Conservation (phyloP, 2,329 filamentous ascomycete genomes). For the Myriosclerotinia curreyana region DNA sequence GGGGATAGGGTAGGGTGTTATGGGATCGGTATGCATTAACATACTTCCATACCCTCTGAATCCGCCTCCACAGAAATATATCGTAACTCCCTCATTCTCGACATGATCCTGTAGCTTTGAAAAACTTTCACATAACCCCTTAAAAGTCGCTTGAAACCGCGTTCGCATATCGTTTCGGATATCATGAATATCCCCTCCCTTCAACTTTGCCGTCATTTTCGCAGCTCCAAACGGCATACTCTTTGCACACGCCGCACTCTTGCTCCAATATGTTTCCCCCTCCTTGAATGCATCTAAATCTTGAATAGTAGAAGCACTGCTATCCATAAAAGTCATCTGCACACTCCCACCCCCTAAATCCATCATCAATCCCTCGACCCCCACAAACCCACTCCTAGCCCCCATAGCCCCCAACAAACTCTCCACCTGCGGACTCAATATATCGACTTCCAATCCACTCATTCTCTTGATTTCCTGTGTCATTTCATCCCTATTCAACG, state of each 20-base stretch:
- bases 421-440: conserved; percentile 77
- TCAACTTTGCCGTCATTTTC: conserved; percentile 49
- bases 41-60: conserved; percentile 90
- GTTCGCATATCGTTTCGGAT: conserved; percentile 42
- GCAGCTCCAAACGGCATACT: conserved; percentile 63
- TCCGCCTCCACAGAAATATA: conserved; percentile 87
- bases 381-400: conserved; percentile 68
- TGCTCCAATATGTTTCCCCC: conserved; percentile 46
- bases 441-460: conserved; percentile 66
- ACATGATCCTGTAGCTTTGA: conserved; percentile 31
- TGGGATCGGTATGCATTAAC: conserved; percentile 72
- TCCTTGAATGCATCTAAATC: conserved; percentile 21
- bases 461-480: conserved; percentile 58
- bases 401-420: conserved; percentile 80
- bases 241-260: conserved; percentile 53
- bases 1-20: conserved; percentile 78
- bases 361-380: conserved; percentile 76
- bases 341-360: conserved; percentile 76
- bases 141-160: conserved; percentile 60
- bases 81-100: conserved; percentile 52
- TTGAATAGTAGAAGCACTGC: not conserved
- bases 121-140: conserved; percentile 49
- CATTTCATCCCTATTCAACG: conserved; percentile 69
- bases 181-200: conserved; percentile 33
- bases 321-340: conserved; percentile 61